A percentile compares a stretch with the other conserved stretches of the same genome.
Evolutionary conservation across 2,329 filamentous ascomycete species (phyloP).

Genomic region (Pezicula neosporulosa): DNA sequence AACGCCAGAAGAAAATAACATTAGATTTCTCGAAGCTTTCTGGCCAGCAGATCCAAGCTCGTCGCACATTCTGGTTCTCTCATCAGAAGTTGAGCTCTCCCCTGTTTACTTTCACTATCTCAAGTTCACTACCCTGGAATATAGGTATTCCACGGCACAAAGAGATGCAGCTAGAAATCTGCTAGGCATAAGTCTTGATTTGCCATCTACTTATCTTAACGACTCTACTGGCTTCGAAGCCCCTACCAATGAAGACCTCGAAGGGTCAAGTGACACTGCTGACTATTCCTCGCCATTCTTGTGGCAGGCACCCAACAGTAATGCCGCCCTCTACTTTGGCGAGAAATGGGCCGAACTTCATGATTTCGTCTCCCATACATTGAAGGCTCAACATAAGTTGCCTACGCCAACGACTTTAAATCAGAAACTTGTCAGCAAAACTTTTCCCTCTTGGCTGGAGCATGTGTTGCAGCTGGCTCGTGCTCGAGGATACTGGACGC

Average conservation of each 20-base stretch:
- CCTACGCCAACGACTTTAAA: constrained; percentile 37
- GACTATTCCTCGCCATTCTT: constrained; percentile 49
- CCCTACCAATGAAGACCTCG: constrained; percentile 40
- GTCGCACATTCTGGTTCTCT: constrained; percentile 81
- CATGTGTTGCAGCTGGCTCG: constrained; percentile 74
- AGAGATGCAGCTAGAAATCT: constrained; percentile 51
- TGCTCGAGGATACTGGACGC: constrained; percentile 70
- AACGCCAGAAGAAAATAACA: constrained; percentile 66
- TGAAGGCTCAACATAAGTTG: constrained; percentile 27
- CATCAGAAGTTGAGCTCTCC: constrained; percentile 75
- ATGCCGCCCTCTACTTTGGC: constrained; percentile 79
- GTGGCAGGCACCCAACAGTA: constrained; percentile 81
- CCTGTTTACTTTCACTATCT: constrained; percentile 83
- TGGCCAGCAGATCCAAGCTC: constrained; percentile 65
- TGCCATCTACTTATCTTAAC: constrained; percentile 63
- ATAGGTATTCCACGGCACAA: constrained; percentile 62
- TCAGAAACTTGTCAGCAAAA: constrained; percentile 61
- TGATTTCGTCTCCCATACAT: constrained; percentile 59
- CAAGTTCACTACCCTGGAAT: constrained; percentile 73
- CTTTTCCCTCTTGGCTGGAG: constrained; percentile 74
- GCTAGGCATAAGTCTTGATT: constrained; percentile 76
- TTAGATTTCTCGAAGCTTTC: constrained; percentile 81
- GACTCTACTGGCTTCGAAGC: constrained; percentile 52
- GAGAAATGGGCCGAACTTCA: constrained; percentile 86
- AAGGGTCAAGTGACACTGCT: constrained; percentile 1